phyloP scores from a whole-genome alignment of 2,329 filamentous ascomycete species.

The Xylariaceae sp. region DNA sequence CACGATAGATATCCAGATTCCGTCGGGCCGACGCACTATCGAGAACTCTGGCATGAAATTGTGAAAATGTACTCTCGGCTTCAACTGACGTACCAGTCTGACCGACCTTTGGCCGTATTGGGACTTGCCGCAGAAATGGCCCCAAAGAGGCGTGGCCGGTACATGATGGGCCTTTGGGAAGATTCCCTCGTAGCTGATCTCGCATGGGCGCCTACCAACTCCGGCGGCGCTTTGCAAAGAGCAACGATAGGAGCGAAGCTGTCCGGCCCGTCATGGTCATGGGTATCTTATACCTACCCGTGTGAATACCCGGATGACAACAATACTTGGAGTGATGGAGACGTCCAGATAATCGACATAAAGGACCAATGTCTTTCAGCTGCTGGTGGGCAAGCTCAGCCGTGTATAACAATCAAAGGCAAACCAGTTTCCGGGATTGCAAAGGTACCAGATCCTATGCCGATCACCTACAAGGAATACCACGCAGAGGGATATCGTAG shows the following conservation, averaged over 20 bases:
- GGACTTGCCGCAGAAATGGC: background rate
- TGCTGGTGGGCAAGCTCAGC: background rate
- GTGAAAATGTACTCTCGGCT: background rate
- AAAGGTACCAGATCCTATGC: background rate
- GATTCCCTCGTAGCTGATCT: background rate
- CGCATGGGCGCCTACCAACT: background rate
- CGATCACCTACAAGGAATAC: background rate
- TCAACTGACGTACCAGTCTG: background rate
- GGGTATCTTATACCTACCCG: background rate
- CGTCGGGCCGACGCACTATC: background rate
- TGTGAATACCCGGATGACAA: background rate
- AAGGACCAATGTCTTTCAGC: background rate
- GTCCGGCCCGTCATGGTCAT: background rate
- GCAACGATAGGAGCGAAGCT: background rate
- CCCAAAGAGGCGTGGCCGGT: background rate
- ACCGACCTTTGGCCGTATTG: background rate
- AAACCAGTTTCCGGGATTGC: background rate
- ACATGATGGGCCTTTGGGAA: background rate
- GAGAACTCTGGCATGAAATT: background rate
- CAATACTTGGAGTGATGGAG: background rate
- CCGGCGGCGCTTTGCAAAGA: background rate
- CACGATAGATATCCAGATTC: background rate
- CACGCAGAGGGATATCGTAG: background rate
- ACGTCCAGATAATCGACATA: background rate
- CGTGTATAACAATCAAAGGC: background rate